Evolutionary conservation across 2,329 filamentous ascomycete genomes (phyloP).

Genomic region (Venturia effusa): DNA sequence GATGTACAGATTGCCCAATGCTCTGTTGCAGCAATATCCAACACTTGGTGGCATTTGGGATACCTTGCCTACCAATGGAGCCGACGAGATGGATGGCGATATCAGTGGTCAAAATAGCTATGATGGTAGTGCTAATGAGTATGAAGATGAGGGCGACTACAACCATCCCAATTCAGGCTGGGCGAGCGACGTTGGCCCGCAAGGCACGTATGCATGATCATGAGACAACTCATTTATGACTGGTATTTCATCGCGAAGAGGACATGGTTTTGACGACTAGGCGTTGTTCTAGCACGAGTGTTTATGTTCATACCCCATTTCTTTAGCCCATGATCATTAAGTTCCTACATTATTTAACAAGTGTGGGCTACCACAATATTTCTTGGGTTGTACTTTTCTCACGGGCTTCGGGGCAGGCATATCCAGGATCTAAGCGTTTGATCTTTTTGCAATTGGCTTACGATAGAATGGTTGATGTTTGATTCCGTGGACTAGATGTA

Average conservation of each 20-base stretch:
- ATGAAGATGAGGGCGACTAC: conserved; percentile 48
- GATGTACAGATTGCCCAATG: conserved; percentile 65
- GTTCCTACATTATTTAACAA: background rate
- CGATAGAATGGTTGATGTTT: background rate
- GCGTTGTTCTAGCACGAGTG: background rate
- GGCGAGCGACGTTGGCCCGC: conserved; percentile 12
- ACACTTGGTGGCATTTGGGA: conserved; percentile 85
- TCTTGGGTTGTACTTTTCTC: background rate
- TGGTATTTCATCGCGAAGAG: background rate
- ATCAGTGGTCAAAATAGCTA: conserved; percentile 72
- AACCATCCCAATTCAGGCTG: conserved; percentile 8
- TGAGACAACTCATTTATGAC: background rate
- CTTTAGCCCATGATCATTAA: background rate
- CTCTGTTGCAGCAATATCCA: conserved; percentile 83
- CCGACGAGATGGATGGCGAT: conserved; percentile 49
- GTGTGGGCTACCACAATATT: background rate
- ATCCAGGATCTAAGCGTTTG: background rate
- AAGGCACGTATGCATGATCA: background rate
- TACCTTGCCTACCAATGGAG: conserved; percentile 51
- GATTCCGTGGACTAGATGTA: background rate
- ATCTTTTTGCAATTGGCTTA: background rate
- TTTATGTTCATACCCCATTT: conserved; percentile 1
- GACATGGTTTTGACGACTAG: background rate
- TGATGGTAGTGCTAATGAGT: conserved; percentile 58
- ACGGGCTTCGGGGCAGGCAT: background rate